Evolutionary conservation across 306 rosid species (phyloP).

Genomic region (Lathyrus sativus): DNA sequence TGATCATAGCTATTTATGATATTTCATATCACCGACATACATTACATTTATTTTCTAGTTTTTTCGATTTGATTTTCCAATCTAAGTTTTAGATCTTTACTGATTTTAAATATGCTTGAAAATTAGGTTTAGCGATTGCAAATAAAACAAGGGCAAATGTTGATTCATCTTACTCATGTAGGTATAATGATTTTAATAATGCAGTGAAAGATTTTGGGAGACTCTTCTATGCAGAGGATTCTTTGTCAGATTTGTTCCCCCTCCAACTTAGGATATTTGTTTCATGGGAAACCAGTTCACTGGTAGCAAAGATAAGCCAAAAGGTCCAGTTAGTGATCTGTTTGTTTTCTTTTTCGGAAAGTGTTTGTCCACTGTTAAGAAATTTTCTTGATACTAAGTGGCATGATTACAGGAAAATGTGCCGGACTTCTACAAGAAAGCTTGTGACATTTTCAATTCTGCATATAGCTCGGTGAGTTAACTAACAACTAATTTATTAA

Average conservation of each 20-base stretch:
- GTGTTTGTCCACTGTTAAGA: conserved; percentile 13
- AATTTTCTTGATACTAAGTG: conserved; percentile 29
- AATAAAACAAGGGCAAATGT: not conserved
- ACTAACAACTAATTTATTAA: conserved; percentile 28
- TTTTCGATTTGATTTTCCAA: not conserved
- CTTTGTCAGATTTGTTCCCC: conserved; percentile 58
- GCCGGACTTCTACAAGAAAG: conserved; percentile 59
- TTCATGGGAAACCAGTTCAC: conserved; percentile 67
- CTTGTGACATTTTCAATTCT: conserved; percentile 64
- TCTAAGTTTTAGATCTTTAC: not conserved
- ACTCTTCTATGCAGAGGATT: conserved; percentile 45
- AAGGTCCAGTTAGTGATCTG: conserved; percentile 53
- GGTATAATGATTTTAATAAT: conserved; percentile 58
- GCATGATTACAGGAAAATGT: conserved; percentile 69
- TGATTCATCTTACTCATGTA: conserved; percentile 48
- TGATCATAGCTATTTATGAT: not conserved
- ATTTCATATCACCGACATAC: not conserved
- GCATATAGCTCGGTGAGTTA: conserved; percentile 62
- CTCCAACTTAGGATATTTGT: conserved; percentile 72
- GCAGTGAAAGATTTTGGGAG: conserved; percentile 51
- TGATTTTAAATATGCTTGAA: not conserved
- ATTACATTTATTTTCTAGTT: not conserved
- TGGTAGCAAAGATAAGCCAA: conserved; percentile 68
- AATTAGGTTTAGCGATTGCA: not conserved
- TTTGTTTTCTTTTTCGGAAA: conserved; percentile 28